Base-by-base conservation (phyloP, 768 basidiomycete genomes). In the Panaeolus papilionaceus region DNA sequence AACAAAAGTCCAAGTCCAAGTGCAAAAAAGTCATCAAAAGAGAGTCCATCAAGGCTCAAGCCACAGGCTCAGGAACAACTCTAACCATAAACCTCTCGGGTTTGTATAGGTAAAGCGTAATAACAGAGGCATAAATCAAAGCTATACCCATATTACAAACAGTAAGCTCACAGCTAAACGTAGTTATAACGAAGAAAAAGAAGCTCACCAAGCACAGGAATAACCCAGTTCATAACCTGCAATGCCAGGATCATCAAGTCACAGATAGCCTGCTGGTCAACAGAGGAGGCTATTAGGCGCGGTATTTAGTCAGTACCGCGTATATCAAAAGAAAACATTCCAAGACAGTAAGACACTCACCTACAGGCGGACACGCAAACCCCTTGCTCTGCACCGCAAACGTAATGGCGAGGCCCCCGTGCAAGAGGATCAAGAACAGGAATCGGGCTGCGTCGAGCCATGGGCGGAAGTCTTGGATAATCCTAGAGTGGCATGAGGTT, bases 391-490 rank as follows among this genome's bases (percentile, higher is more conserved):
- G 75, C 38, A 71, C 67, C 14, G 69, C 73, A 67, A 75, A 77
- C 33, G 73, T 69, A 26, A 72, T 67, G 28, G 78, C 76, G 51
- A 75, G 66, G 7, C 75, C 76, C 14, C 71, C 66, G 58, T 79
- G 78, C 6, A 69, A 51, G n/a, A 71, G 33, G 38, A 76, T 67
- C 38, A 75, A 65, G 54, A 76, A 71, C 38, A 73, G 62, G 54
- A 72, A 69, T 12, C 78, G 74, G 49, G 78, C 76, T 38, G 70
- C 74, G 64, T 79, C 78, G 45, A 79, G 75, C 78, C 78, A 79
- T 16, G 73, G 67, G 54, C 75, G 71, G 66, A 79, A 77, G 39
- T 75, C 67, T 64, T 71, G 69, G 28, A 72, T 38, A 38, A 77
- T 68, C 54, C 74, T 78, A 39, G 28, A 33, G 28, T 33, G 28